A percentile compares a stretch with the other conserved stretches of the same genome.
These are phyloP conservation scores for Zygosaccharomyces rouxii DNA, from an alignment of 805 yeast genomes.

Conservation along the genomic window DNA sequence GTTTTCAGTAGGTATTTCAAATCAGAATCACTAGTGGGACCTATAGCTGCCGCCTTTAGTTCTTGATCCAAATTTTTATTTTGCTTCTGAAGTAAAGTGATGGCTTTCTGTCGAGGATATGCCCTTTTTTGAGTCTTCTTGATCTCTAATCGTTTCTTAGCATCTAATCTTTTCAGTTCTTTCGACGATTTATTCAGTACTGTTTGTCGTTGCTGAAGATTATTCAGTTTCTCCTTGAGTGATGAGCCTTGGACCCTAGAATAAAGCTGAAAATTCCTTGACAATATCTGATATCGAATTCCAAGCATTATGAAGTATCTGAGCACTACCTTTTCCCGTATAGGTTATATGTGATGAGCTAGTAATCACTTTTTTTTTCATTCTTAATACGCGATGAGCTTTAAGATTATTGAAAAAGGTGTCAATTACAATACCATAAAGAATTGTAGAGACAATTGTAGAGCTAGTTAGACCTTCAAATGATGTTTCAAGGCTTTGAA, in stretches of 20 bases:
- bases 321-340: background rate
- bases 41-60: slow-evolving; percentile 28
- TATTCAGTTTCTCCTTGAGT: slow-evolving; percentile 19
- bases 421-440: background rate
- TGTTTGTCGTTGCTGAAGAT: slow-evolving; percentile 14
- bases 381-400: background rate
- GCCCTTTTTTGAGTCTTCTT: slow-evolving; percentile 26
- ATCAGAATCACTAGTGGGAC: slow-evolving; percentile 38
- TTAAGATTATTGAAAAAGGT: background rate
- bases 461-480: background rate
- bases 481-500: slow-evolving; percentile 8
- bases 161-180: slow-evolving; percentile 17
- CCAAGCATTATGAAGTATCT: background rate
- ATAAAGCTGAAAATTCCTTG: slow-evolving; percentile 6
- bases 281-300: background rate
- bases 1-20: slow-evolving; percentile 28
- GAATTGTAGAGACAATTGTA: background rate
- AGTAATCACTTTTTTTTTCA: background rate
- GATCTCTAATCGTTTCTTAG: slow-evolving; percentile 15
- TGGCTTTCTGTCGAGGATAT: slow-evolving; percentile 29
- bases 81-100: slow-evolving; percentile 20
- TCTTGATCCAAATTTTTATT: slow-evolving; percentile 20
- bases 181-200: slow-evolving; percentile 20
- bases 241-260: slow-evolving; percentile 12
- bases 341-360: slow-evolving; percentile 9